Percentiles rank a stretch among this genome's conserved stretches.
Evolutionary conservation across 768 basidiomycete species (phyloP).

Genomic region (Trametopsis cervina): DNA sequence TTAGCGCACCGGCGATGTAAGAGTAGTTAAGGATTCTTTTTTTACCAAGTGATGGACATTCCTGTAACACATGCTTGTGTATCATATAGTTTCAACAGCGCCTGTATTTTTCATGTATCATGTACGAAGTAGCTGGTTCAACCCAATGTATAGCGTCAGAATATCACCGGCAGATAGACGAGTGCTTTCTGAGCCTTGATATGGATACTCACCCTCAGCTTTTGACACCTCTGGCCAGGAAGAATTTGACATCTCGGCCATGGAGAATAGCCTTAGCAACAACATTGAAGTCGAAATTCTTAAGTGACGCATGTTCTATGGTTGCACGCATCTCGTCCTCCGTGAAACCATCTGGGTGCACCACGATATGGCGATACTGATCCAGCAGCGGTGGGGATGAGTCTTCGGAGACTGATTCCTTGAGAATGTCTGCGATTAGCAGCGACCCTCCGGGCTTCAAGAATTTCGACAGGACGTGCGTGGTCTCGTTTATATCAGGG

Average conservation of each 20-base stretch:
- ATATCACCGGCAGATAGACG: too few relatives aligned
- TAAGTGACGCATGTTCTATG: constrained; percentile 50
- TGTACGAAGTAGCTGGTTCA: too few relatives aligned
- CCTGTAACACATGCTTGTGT: too few relatives aligned
- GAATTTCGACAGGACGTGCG: constrained; percentile 42
- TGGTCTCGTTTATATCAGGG: constrained; percentile 39
- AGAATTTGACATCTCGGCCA: constrained; percentile 34
- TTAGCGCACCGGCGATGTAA: too few relatives aligned
- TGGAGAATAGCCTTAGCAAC: constrained; percentile 24
- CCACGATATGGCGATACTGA: constrained; percentile 34
- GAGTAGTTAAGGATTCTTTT: too few relatives aligned
- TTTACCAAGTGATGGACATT: too few relatives aligned
- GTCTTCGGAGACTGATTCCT: constrained; percentile 17
- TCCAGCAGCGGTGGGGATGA: constrained; percentile 8
- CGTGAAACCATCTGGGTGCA: constrained; percentile 47
- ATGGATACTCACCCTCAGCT: too few relatives aligned
- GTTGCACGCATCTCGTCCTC: constrained; percentile 39
- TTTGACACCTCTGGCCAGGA: constrained; percentile 43
- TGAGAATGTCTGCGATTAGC: constrained; percentile 49
- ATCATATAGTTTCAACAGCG: too few relatives aligned
- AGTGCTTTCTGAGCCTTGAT: too few relatives aligned
- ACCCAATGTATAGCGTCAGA: too few relatives aligned
- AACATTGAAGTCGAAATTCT: constrained; percentile 33
- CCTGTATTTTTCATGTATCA: too few relatives aligned
- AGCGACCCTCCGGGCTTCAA: constrained; percentile 57